These are phyloP conservation scores for Anaeromyces robustus DNA, from an alignment of 192 early-diverging fungal genomes.

Conservation along the genomic window DNA sequence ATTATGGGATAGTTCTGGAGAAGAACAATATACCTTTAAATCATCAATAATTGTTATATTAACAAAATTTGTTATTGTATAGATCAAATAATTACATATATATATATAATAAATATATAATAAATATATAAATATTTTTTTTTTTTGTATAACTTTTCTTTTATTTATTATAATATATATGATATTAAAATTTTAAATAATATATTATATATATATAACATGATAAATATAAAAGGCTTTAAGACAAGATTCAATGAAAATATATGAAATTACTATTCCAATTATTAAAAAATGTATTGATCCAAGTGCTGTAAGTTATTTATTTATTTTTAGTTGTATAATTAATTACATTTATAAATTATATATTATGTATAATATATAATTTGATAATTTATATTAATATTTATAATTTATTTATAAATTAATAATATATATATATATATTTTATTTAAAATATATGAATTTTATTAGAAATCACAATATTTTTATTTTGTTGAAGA, in stretches of 20 bases:
- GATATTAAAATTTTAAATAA: too few relatives aligned
- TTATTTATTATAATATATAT: too few relatives aligned
- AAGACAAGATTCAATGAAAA: conserved; percentile 44
- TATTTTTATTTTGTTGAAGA: conserved; percentile 82
- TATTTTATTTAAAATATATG: too few relatives aligned
- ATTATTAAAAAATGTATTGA: conserved; percentile 61
- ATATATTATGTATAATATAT: not conserved
- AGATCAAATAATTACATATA: not conserved
- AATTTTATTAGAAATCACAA: conserved; percentile 74
- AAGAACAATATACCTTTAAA: conserved; percentile 63
- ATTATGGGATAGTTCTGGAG: conserved; percentile 55
- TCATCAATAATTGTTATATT: conserved; percentile 60
- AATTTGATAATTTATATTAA: not conserved
- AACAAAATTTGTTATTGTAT: conserved; percentile 52
- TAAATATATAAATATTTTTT: not conserved
- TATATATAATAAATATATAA: not conserved
- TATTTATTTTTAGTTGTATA: too few relatives aligned
- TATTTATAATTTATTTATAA: conserved; percentile 34
- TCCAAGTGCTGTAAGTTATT: conserved; percentile 28
- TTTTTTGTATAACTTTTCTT: not conserved
- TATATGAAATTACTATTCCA: conserved; percentile 60
- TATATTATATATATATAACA: too few relatives aligned
- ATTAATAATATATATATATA: too few relatives aligned
- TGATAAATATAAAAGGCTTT: conserved; percentile 29
- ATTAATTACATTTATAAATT: too few relatives aligned